These are phyloP conservation scores for Auriculariales sp. DNA, from an alignment of 768 basidiomycete genomes.

Conservation along the genomic window DNA sequence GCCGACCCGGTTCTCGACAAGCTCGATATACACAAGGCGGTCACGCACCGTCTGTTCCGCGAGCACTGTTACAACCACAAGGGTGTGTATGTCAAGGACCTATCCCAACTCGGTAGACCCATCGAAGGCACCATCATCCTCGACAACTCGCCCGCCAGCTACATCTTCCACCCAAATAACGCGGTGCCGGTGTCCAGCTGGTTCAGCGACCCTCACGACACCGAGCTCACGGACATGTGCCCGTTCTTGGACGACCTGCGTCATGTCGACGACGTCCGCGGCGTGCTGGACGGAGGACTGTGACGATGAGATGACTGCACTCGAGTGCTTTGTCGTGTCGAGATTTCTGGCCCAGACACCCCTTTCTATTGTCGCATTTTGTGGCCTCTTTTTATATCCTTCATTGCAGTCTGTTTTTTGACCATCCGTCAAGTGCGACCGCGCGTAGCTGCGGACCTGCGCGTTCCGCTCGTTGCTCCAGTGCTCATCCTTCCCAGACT, in stretches of 20 bases:
- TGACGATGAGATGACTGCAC: no score
- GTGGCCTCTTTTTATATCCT: no score
- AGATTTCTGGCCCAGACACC: no score
- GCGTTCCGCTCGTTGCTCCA: no score
- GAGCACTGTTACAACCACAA: conserved; percentile 99
- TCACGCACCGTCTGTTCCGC: conserved; percentile 86
- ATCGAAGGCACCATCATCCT: conserved; percentile 92
- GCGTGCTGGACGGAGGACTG: conserved; percentile 76
- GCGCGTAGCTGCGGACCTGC: no score
- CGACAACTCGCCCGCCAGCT: conserved; percentile 97
- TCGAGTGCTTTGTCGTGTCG: no score
- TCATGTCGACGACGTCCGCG: conserved; percentile 78
- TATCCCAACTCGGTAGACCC: conserved; percentile 92
- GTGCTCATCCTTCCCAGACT: no score
- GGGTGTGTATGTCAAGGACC: conserved; percentile 98
- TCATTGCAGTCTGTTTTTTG: no score
- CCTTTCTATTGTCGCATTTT: no score
- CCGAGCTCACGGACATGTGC: conserved; percentile 88
- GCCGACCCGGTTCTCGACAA: conserved; percentile 98
- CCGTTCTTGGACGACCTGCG: conserved; percentile 86
- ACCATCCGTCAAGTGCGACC: no score
- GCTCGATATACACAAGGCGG: conserved; percentile 82
- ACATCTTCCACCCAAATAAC: conserved; percentile 98
- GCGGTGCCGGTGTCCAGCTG: conserved; percentile 98
- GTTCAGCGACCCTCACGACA: conserved; percentile 99